phyloP scores from a whole-genome alignment of 192 early-diverging fungal genomes.

The Coemansia umbellata region DNA sequence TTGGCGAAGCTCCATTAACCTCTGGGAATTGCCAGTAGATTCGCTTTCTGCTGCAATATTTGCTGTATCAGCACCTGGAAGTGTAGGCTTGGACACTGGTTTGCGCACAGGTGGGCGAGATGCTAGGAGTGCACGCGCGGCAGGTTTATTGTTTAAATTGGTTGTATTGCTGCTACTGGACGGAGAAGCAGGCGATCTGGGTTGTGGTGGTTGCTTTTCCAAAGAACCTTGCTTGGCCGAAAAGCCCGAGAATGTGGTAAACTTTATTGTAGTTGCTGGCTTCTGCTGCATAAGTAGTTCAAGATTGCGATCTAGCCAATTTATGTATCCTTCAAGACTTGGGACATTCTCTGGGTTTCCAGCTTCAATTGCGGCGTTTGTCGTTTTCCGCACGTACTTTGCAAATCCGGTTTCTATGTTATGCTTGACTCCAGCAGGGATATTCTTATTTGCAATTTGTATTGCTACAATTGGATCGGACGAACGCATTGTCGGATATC shows the following conservation, averaged over 20 bases:
- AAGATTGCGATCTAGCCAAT: conserved; percentile 64
- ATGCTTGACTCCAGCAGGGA: conserved; percentile 38
- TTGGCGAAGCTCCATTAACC: conserved; percentile 33
- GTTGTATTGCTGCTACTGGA: not conserved
- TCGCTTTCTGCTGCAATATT: not conserved
- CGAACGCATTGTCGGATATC: conserved; percentile 47
- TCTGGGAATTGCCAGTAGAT: conserved; percentile 6
- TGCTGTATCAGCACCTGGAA: not conserved
- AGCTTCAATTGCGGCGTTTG: conserved; percentile 13
- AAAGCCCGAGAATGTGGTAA: conserved; percentile 26
- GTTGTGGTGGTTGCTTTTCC: conserved; percentile 11
- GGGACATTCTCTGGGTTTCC: conserved; percentile 14
- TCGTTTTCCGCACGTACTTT: conserved; percentile 28
- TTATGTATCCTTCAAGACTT: conserved; percentile 25
- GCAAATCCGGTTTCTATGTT: conserved; percentile 41
- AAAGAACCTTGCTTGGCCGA: conserved; percentile 1
- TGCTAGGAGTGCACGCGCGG: not conserved
- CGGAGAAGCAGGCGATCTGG: conserved; percentile 4
- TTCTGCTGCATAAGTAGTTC: conserved; percentile 59
- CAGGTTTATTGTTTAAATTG: not conserved
- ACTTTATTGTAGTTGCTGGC: conserved; percentile 59
- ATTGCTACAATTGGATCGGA: conserved; percentile 26
- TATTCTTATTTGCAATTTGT: conserved; percentile 42
- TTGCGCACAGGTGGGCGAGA: conserved; percentile 26
- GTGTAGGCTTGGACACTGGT: conserved; percentile 9